phyloP scores from a whole-genome alignment of 1,284 basidiomycete species.

The Bondarzewia mesenterica region DNA sequence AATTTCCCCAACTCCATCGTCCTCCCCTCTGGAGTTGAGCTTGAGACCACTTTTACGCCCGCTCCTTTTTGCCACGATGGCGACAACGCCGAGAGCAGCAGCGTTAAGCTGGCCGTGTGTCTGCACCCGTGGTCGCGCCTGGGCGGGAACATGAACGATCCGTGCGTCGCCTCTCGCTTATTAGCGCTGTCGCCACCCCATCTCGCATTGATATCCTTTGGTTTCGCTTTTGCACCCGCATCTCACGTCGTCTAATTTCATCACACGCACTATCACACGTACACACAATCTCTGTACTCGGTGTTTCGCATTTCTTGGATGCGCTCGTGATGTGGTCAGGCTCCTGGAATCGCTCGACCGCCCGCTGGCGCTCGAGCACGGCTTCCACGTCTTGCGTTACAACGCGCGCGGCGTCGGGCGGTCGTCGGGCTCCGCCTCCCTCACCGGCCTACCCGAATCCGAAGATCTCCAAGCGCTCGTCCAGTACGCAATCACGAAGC shows the following conservation, averaged over 20 bases:
- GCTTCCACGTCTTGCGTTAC: constrained; percentile 57
- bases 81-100: not conserved
- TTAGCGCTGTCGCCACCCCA: not conserved
- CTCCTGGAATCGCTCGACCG: constrained; percentile 21
- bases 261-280: too few species aligned
- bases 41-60: constrained; percentile 7
- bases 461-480: constrained; percentile 60
- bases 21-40: constrained; percentile 9
- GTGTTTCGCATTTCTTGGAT: not conserved
- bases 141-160: constrained; percentile 65
- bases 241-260: not conserved
- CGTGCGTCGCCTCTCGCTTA: constrained; percentile 37
- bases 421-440: constrained; percentile 61
- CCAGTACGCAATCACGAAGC: constrained; percentile 39
- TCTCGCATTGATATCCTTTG: too few species aligned
- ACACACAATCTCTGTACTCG: not conserved
- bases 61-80: not conserved
- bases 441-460: constrained; percentile 61
- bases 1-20: constrained; percentile 8
- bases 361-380: constrained; percentile 28
- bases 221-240: too few species aligned
- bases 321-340: not conserved
- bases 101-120: constrained; percentile 48
- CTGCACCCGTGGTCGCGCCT: constrained; percentile 77
- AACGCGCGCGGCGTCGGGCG: constrained; percentile 71